A percentile compares a stretch with the other conserved stretches of the same genome.
Evolutionary conservation across 768 basidiomycete genomes (phyloP).

Genomic region (Leccinum variicolor): DNA sequence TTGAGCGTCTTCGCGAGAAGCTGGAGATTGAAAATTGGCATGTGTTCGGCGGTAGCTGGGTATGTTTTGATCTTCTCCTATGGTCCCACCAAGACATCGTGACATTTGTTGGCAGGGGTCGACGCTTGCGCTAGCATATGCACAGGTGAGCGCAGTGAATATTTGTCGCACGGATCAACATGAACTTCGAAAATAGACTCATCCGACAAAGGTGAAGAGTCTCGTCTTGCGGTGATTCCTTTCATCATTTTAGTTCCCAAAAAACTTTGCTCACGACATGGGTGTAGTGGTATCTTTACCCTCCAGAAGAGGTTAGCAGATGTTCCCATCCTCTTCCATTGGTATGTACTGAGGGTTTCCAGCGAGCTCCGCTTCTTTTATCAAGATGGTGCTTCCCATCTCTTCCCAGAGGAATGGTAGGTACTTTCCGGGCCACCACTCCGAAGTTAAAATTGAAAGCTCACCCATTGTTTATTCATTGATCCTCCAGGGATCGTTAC

Average conservation of each 20-base stretch:
- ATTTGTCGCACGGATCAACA: not conserved
- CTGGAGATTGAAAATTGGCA: slow-evolving; percentile 85
- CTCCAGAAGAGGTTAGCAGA: slow-evolving; percentile 63
- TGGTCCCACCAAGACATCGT: not conserved
- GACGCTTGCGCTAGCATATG: slow-evolving; percentile 81
- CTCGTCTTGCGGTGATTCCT: slow-evolving; percentile 65
- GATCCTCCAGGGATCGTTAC: slow-evolving; percentile 69
- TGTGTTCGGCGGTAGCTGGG: slow-evolving; percentile 95
- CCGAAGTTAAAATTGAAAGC: not conserved
- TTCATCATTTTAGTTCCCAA: not conserved
- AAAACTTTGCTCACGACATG: slow-evolving; percentile 1
- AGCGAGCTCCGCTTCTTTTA: slow-evolving; percentile 91
- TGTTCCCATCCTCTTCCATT: not conserved
- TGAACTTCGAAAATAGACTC: slow-evolving; percentile 42
- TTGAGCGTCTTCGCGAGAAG: slow-evolving; percentile 76
- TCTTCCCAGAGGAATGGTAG: slow-evolving; percentile 89
- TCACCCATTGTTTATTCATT: not conserved
- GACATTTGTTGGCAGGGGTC: slow-evolving; percentile 54
- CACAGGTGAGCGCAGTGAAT: slow-evolving; percentile 51
- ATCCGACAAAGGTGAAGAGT: slow-evolving; percentile 77
- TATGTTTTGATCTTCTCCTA: slow-evolving; percentile 29
- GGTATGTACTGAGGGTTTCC: not conserved
- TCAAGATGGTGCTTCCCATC: slow-evolving; percentile 76
- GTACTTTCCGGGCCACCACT: slow-evolving; percentile 1
- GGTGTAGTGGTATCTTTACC: slow-evolving; percentile 79